Conservation (phyloP, 2,329 filamentous ascomycete genomes). For the Thyridium curvatum region DNA sequence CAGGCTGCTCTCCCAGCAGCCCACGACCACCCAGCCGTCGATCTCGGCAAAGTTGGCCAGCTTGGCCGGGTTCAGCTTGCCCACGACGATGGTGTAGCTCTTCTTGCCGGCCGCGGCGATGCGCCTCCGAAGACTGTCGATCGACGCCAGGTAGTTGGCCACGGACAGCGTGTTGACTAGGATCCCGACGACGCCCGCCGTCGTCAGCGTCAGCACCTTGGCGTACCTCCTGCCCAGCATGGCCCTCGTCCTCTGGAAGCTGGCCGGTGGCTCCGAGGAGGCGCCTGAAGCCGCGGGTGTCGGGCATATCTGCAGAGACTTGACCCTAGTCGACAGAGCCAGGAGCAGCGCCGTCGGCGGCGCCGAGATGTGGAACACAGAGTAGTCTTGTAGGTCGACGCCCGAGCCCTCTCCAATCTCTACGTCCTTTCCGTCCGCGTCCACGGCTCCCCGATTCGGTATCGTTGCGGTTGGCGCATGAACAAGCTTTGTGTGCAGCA, state of each 20-base stretch:
- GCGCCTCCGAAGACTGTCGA: slow-evolving; percentile 64
- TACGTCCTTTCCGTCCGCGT: slow-evolving; percentile 14
- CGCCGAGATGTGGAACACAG: slow-evolving; percentile 75
- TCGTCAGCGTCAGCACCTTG: slow-evolving; percentile 72
- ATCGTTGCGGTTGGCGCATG: slow-evolving; percentile 75
- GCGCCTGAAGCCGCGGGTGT: slow-evolving; percentile 30
- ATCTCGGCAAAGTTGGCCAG: slow-evolving; percentile 95
- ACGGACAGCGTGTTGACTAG: slow-evolving; percentile 93
- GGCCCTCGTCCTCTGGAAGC: slow-evolving; percentile 39
- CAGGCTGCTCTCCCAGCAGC: slow-evolving; percentile 94
- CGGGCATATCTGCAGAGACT: slow-evolving; percentile 71
- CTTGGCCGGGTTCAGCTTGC: slow-evolving; percentile 92
- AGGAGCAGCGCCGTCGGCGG: slow-evolving; percentile 79
- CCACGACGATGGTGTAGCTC: slow-evolving; percentile 91
- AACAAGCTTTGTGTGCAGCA: slow-evolving; percentile 66
- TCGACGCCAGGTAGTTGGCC: slow-evolving; percentile 78
- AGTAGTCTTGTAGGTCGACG: slow-evolving; percentile 55
- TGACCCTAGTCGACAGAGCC: slow-evolving; percentile 77
- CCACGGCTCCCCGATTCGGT: slow-evolving; percentile 68
- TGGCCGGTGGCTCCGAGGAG: slow-evolving; percentile 42
- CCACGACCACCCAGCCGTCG: slow-evolving; percentile 93
- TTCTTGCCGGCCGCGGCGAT: slow-evolving; percentile 85
- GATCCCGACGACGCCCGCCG: slow-evolving; percentile 83
- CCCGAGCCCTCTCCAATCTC: slow-evolving; percentile 32
- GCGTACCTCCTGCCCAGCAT: slow-evolving; percentile 81